Evolutionary conservation across 164 flowering plant genomes (phyloP), one percentile per base, ranked within the genome.

Genomic region (Annona squamosa): DNA sequence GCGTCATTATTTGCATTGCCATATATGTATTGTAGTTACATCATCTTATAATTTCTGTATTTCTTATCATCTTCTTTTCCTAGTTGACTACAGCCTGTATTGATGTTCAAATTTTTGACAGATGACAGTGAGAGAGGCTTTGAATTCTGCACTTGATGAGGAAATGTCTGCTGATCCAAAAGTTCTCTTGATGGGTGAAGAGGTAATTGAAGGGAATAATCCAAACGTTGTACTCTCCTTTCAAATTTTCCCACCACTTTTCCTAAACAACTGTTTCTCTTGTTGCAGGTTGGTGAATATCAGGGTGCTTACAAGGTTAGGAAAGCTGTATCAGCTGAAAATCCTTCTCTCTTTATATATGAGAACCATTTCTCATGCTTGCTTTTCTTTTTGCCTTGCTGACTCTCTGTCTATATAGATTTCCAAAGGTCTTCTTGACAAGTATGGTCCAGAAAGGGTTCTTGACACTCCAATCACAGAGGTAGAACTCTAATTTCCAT

Each of bases 231-330:
- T 0, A 52, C 41, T 75, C 42, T 46, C 10, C 26, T 26, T 61
- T 10, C 59, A 52, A 52, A 3, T 16, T 52, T 52, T 52, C 59
- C 13, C 13, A 1, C 2, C 13, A 52, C 9, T 52, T 52, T 5
- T 52, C 13, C 59, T 52, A 52, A 26, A 52, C 9, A 16, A 52
- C 13, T 52, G 13, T 9, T 52, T 12, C 73, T 41, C 44, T 46
- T 75, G 17, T 47, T 80, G 76, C 84, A 96, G 98, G 98, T 96
- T 78, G 99, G 99, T 42, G 97, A 93, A 80, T 96, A 96, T 73
- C 97, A 96, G 56, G 99, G 99, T 76, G 99, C 99, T 67, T 96
- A 96, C 85, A 96, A 96, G 98, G 99, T 95, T 74, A 80, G 91
- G 68, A 46, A 68, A 70, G 41, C 48, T 79, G 37, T 44, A 65